Evolutionary conservation across 345 rosid species (phyloP).

Genomic region (Murraya koenigii): DNA sequence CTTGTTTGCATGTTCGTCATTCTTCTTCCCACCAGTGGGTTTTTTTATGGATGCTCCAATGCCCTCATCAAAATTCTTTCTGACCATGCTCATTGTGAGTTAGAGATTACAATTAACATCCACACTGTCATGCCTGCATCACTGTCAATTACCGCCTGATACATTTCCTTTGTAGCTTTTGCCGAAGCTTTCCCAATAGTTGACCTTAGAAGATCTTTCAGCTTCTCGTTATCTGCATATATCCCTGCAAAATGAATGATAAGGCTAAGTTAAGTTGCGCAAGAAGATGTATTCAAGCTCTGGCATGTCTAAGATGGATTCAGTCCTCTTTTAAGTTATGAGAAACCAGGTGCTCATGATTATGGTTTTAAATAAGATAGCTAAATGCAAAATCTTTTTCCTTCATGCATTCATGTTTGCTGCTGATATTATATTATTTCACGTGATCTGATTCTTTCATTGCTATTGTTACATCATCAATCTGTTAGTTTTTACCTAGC

Average conservation of each 20-base stretch:
- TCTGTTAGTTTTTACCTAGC: not conserved
- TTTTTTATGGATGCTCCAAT: slow-evolving; percentile 44
- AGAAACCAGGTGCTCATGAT: not conserved
- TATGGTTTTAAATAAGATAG: not conserved
- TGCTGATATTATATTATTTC: not conserved
- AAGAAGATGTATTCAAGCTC: not conserved
- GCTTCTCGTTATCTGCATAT: slow-evolving; percentile 36
- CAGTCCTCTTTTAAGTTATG: not conserved
- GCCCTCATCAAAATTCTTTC: slow-evolving; percentile 35
- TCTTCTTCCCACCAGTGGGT: slow-evolving; percentile 41
- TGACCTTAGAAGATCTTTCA: slow-evolving; percentile 35
- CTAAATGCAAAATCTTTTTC: not conserved
- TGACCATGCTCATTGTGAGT: slow-evolving; percentile 46
- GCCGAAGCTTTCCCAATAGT: slow-evolving; percentile 34
- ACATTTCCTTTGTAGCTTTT: slow-evolving; percentile 43
- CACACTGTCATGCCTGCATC: slow-evolving; percentile 37
- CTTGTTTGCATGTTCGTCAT: slow-evolving; percentile 40
- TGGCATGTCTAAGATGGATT: too few relatives aligned
- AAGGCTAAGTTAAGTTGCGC: not conserved
- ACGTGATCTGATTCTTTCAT: not conserved
- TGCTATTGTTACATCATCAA: not conserved
- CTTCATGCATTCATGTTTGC: not conserved
- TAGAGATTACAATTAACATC: slow-evolving; percentile 40
- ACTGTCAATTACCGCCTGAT: slow-evolving; percentile 37
- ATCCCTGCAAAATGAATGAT: slow-evolving; percentile 35